Conservation (phyloP, 2,329 filamentous ascomycete genomes). For the Talaromyces sp. region DNA sequence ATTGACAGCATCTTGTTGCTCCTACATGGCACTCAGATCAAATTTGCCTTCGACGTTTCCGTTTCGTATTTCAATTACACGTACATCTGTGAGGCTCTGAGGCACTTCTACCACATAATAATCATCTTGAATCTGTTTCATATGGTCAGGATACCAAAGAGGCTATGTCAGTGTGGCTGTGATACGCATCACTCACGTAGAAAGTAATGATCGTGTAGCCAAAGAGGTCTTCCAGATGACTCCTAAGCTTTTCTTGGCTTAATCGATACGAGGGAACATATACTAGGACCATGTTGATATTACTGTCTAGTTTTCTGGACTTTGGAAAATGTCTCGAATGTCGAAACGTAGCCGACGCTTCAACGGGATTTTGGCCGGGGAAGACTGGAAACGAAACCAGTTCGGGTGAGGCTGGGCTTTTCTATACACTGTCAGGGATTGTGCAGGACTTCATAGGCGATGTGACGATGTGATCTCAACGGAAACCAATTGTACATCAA, state of each 20-base stretch:
- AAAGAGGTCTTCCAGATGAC: background rate
- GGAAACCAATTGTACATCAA: background rate
- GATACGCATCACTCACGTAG: background rate
- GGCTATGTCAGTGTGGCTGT: background rate
- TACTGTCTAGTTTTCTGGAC: background rate
- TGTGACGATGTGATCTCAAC: background rate
- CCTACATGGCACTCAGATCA: background rate
- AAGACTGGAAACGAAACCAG: background rate
- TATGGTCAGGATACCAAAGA: background rate
- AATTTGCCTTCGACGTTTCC: background rate
- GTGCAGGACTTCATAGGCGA: background rate
- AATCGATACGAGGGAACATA: background rate
- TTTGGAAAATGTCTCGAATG: background rate
- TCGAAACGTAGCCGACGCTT: background rate
- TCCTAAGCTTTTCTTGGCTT: background rate
- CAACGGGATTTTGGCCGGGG: background rate
- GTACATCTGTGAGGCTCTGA: background rate
- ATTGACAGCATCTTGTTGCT: background rate
- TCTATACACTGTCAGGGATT: background rate
- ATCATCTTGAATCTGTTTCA: constrained; percentile 1
- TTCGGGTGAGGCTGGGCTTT: background rate
- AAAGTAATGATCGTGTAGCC: background rate
- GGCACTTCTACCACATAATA: constrained; percentile 6
- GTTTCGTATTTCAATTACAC: background rate
- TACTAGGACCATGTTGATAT: constrained; percentile 2